These are phyloP conservation scores for Ustilago vetiveriae DNA, from an alignment of 1,284 basidiomycete genomes.

Conservation along the genomic window DNA sequence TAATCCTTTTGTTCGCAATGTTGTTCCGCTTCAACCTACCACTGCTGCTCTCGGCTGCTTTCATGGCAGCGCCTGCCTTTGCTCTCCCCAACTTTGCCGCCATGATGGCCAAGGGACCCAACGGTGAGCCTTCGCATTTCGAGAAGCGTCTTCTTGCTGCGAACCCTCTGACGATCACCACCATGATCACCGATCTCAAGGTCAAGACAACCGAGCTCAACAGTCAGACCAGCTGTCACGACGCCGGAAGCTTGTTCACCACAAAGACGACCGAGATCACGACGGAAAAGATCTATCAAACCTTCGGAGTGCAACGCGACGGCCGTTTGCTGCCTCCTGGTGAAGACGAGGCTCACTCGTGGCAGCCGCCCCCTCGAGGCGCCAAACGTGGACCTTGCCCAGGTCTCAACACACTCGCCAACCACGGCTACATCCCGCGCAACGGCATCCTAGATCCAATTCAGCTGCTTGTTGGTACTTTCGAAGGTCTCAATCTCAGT, in stretches of 20 bases:
- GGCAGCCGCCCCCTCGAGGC: slow-evolving; percentile 15
- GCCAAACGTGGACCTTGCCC: slow-evolving; percentile 63
- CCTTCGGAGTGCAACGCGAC: slow-evolving; percentile 19
- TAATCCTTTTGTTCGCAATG: slow-evolving; percentile 3
- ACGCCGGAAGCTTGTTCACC: slow-evolving; percentile 1
- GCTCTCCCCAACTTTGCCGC: slow-evolving; percentile 20
- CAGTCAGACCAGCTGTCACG: not conserved
- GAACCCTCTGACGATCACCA: slow-evolving; percentile 5
- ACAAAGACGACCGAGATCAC: slow-evolving; percentile 20
- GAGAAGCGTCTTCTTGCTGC: slow-evolving; percentile 18
- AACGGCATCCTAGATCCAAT: slow-evolving; percentile 61
- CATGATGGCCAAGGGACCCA: slow-evolving; percentile 17
- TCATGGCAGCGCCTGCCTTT: slow-evolving; percentile 1
- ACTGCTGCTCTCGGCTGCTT: slow-evolving; percentile 8
- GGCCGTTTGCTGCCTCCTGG: slow-evolving; percentile 4
- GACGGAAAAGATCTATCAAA: slow-evolving; percentile 14
- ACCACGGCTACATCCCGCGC: slow-evolving; percentile 52
- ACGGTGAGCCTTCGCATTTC: slow-evolving; percentile 18
- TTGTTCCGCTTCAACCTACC: slow-evolving; percentile 11
- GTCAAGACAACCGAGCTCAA: slow-evolving; percentile 11
- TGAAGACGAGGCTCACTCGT: slow-evolving; percentile 21
- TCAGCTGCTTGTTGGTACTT: slow-evolving; percentile 49
- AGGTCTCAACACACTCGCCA: slow-evolving; percentile 66
- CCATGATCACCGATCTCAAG: slow-evolving; percentile 7
- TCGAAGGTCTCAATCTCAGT: slow-evolving; percentile 52